A percentile compares a stretch with the other conserved stretches of the same genome.
Evolutionary conservation across 768 basidiomycete genomes (phyloP).

Genomic region (Gloeophyllum trabeum): DNA sequence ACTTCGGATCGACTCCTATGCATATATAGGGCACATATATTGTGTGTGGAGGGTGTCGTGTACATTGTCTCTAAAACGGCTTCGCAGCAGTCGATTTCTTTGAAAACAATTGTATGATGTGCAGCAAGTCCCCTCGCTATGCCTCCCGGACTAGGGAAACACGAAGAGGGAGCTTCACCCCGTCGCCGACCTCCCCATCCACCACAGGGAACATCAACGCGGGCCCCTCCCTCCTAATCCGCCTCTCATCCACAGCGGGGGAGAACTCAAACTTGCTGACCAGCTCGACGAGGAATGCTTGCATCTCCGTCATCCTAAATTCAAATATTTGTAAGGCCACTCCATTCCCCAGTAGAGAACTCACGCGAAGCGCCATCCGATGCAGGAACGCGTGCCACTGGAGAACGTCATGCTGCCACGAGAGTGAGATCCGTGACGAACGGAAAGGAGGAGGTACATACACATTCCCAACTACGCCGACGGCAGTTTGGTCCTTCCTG

Average conservation of each 20-base stretch:
- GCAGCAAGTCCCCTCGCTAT: too few species aligned
- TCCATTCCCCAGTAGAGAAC: too few species aligned
- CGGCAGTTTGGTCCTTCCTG: constrained; percentile 8
- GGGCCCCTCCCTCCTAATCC: not conserved
- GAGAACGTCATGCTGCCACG: too few species aligned
- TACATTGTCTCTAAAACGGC: too few species aligned
- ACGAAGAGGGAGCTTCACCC: not conserved
- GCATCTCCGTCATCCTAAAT: constrained; percentile 21
- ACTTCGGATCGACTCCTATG: too few species aligned
- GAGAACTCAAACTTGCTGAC: constrained; percentile 23
- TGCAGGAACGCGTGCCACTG: constrained; percentile 1
- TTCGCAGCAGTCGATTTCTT: too few species aligned
- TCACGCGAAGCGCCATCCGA: constrained; percentile 20
- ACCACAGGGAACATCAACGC: not conserved
- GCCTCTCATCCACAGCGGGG: not conserved
- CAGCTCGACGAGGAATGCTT: constrained; percentile 21
- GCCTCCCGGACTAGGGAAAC: too few species aligned
- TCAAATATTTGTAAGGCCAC: not conserved
- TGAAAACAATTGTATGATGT: too few species aligned
- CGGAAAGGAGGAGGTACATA: not conserved
- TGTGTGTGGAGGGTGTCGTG: too few species aligned
- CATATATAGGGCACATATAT: too few species aligned
- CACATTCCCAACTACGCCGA: constrained; percentile 12
- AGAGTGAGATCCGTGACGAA: too few species aligned
- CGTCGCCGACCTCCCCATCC: not conserved